Base-by-base conservation (phyloP, 2,329 filamentous ascomycete genomes). In the Pseudocercospora fuligena region DNA sequence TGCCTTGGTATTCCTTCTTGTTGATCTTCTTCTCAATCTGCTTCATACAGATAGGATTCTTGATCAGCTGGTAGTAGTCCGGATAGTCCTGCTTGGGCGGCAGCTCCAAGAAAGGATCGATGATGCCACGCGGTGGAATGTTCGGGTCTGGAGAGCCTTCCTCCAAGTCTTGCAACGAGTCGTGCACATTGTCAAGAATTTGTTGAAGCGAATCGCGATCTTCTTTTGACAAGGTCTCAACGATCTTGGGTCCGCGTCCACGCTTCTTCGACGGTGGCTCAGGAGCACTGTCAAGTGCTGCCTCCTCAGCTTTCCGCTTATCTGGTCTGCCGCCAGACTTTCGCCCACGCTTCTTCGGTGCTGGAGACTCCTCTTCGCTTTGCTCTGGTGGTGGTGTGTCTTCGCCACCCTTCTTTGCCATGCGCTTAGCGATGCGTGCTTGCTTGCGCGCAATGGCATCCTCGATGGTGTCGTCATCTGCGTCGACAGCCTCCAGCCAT, bases 401-500 rank as follows among this genome's bases (percentile, higher is more conserved):
- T n/a, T 88, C 91, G 16, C 82, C 61, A 19, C 82, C 84, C 75
- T 92, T 91, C 76, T 97, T 97, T 8, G 83, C 82, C 60, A 91
- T 89, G 40, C 94, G 89, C 78, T 89, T 92, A 68, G 93, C 92
- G 71, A 93, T 92, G 61, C 92, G 89, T 4, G 92, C 92, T 77
- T 93, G 89, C 76, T 97, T 98, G 47, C 95, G 89, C 40, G 92
- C 92, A 43, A 96, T 94, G 1, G 95, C 95, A 62, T 93, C 94
- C 77, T 98, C 95, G 31, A 97, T 93, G 0, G 89, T 90, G 77
- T 99, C 95, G 1, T 99, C 95, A 60, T 97, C 94, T 67, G 97
- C 94, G 77, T 99, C 95, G 33, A 99, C 94, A 62, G 95, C 95
- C 84, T 97, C 94, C 60, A 98, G 87, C 95, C 95, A 99, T 80